These are phyloP conservation scores for Oryza officinalis DNA, from an alignment of 176 grass and related monocot species.

Conservation along the genomic window DNA sequence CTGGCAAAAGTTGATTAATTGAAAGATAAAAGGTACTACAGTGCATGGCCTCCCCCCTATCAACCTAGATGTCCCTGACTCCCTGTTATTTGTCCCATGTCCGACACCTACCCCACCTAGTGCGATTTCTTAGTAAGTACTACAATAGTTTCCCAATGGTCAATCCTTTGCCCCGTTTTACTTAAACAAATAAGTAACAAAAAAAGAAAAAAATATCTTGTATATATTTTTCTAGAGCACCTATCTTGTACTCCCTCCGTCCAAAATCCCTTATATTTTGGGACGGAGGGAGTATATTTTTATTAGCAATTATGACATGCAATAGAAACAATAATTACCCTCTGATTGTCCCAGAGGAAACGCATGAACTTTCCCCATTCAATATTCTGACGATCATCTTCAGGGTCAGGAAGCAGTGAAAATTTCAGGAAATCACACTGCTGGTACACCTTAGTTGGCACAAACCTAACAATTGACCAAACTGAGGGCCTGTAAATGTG, in stretches of 20 bases:
- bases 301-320: background rate
- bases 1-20: background rate
- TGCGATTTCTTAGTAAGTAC: background rate
- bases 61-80: background rate
- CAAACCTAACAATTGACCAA: conserved; percentile 57
- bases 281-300: too few relatives aligned
- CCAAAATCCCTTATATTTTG: too few relatives aligned
- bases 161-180: background rate
- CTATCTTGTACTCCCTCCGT: too few relatives aligned
- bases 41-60: background rate
- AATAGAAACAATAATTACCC: conserved; percentile 38
- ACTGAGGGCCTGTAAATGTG: conserved; percentile 32
- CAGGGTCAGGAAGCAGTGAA: conserved; percentile 57
- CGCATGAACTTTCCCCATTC: conserved; percentile 65
- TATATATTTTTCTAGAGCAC: too few relatives aligned
- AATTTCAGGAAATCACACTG: conserved; percentile 42
- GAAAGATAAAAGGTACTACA: conserved; percentile 26
- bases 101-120: background rate
- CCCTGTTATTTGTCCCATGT: background rate
- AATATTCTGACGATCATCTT: conserved; percentile 43
- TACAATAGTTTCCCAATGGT: background rate
- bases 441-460: conserved; percentile 28
- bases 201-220: background rate
- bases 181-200: background rate
- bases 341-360: conserved; percentile 47